A percentile compares a stretch with the other conserved stretches of the same genome.
Evolutionary conservation across 495 filamentous ascomycete species (phyloP).

Genomic region (Penicillium arizonense): DNA sequence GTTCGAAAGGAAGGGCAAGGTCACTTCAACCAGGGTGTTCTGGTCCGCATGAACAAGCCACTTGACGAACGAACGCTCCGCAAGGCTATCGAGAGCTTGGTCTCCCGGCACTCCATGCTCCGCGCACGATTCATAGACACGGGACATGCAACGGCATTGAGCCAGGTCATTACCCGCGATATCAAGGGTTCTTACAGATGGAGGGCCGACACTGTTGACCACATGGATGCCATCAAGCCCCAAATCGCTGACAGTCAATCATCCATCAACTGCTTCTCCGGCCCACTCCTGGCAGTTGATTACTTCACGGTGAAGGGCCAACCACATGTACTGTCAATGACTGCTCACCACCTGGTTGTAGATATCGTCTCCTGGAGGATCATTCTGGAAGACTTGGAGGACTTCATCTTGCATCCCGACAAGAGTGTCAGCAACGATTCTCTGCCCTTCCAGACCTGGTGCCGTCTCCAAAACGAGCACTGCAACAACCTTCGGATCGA

Average conservation of each 20-base stretch:
- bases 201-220: slow-evolving; percentile 17
- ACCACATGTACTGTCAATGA: slow-evolving; percentile 55
- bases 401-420: slow-evolving; percentile 51
- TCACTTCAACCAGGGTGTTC: slow-evolving; percentile 73
- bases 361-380: slow-evolving; percentile 72
- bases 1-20: slow-evolving; percentile 52
- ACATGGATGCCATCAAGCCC: slow-evolving; percentile 26
- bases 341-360: slow-evolving; percentile 66
- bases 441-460: slow-evolving; percentile 67
- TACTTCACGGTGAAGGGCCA: slow-evolving; percentile 45
- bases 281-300: slow-evolving; percentile 44
- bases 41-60: slow-evolving; percentile 54
- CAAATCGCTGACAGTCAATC: slow-evolving; percentile 39
- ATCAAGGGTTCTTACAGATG: slow-evolving; percentile 39
- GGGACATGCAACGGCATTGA: slow-evolving; percentile 21
- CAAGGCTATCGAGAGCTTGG: slow-evolving; percentile 55
- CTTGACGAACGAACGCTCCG: slow-evolving; percentile 47
- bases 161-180: slow-evolving; percentile 38
- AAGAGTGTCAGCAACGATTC: slow-evolving; percentile 32
- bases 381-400: slow-evolving; percentile 65
- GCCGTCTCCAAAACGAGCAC: slow-evolving; percentile 45
- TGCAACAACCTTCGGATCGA: slow-evolving; percentile 18
- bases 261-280: slow-evolving; percentile 41
- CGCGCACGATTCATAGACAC: slow-evolving; percentile 56
- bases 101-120: slow-evolving; percentile 71